Evolutionary conservation across 2,329 filamentous ascomycete genomes (phyloP), one percentile per base, ranked within the genome.

Genomic region (Hypoxylon sp.): DNA sequence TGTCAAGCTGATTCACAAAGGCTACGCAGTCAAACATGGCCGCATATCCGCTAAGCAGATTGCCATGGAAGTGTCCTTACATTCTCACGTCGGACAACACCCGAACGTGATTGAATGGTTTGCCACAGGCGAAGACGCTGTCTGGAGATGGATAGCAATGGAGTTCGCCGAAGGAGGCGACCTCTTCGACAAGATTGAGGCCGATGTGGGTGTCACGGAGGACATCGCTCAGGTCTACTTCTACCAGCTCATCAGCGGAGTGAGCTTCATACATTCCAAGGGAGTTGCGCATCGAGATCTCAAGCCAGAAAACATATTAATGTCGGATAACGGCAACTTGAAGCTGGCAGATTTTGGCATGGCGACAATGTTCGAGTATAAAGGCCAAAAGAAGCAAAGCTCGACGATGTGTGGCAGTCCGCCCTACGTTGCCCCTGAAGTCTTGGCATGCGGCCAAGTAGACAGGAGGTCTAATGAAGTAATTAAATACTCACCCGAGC

Each of bases 81-180:
- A 99, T 81, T 90, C 90, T 54, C 91, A 95, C 75, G 90, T 98
- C 59, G 93, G 92, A 50, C 90, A 92, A 70, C 96, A 99, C 77
- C 88, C 90, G 57, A 97, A 99, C 78, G 91, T 99, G 70, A 97
- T 99, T 74, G 91, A 93, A 76, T 97, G 93, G 86, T 94, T 96
- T 73, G 90, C 91, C 43, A 91, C 90, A 1, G 95, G 94, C 58
- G 93, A 97, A 78, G 94, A 99, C 77, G 75, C 84, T 0, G 81
- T 90, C 16, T 99, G 96, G 95, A 88, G 92, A 72, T 99, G 96
- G 96, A 97, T 99, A 73, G 95, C 94, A 39, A 97, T 99, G 94
- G 96, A 99, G 79, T 91, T 93, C 71, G 96, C 96, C 47, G 93
- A 96, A 73, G 96, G 96, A 43, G 96, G 96, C 9, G 96, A 99